These are phyloP conservation scores for Didymella lethalis DNA, from an alignment of 2,329 filamentous ascomycete genomes.

Conservation along the genomic window DNA sequence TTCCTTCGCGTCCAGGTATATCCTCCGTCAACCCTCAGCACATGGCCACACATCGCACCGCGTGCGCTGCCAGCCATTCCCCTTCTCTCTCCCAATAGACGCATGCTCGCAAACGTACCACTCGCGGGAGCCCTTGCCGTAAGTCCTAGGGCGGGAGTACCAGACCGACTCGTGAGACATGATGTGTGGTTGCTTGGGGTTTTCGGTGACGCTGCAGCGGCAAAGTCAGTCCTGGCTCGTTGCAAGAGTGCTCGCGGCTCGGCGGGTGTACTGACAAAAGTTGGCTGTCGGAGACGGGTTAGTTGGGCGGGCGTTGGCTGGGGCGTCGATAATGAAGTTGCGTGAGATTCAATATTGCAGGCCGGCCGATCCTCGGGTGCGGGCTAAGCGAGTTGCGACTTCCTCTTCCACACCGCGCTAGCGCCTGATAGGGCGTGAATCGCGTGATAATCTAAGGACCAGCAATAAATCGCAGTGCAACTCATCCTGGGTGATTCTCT, in stretches of 20 bases:
- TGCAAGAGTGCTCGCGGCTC: background rate
- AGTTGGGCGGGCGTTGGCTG: slow-evolving; percentile 38
- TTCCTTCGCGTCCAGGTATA: slow-evolving; percentile 5
- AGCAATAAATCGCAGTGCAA: too few relatives aligned
- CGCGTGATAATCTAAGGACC: too few relatives aligned
- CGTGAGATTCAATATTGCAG: slow-evolving; percentile 36
- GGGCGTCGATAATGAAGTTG: slow-evolving; percentile 35
- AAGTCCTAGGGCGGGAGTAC: slow-evolving; percentile 97
- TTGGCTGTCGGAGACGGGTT: slow-evolving; percentile 37
- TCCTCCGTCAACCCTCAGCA: slow-evolving; percentile 14
- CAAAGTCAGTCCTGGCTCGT: slow-evolving; percentile 24
- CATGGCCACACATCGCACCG: slow-evolving; percentile 6
- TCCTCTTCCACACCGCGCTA: slow-evolving; percentile 6
- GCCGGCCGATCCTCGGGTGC: slow-evolving; percentile 35
- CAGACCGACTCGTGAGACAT: slow-evolving; percentile 97
- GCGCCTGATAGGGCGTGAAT: background rate
- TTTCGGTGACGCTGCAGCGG: slow-evolving; percentile 35
- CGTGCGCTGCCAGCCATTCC: slow-evolving; percentile 1
- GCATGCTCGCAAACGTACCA: slow-evolving; percentile 71
- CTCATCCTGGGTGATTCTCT: too few relatives aligned
- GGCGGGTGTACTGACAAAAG: slow-evolving; percentile 31
- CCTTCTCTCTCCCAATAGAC: slow-evolving; percentile 7
- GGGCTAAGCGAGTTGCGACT: slow-evolving; percentile 33
- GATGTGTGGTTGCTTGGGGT: slow-evolving; percentile 57
- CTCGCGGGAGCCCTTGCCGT: slow-evolving; percentile 93